These are phyloP conservation scores for Ailanthus altissimus DNA, from an alignment of 345 rosid genomes.

Conservation along the genomic window DNA sequence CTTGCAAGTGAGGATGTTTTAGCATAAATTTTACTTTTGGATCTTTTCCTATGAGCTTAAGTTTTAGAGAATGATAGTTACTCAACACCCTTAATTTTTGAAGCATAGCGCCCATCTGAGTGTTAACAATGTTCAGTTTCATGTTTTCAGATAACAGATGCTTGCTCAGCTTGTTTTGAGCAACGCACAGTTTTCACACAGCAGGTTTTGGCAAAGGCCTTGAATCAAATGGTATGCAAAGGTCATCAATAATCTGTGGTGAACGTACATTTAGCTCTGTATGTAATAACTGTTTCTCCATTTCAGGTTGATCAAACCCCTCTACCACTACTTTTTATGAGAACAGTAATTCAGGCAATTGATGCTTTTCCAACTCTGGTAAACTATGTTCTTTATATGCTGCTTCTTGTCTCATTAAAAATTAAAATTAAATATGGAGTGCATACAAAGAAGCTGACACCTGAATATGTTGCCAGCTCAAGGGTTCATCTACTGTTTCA, in stretches of 20 bases:
- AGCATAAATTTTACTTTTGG: not conserved
- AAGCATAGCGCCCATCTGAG: not conserved
- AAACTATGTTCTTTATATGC: slow-evolving; percentile 24
- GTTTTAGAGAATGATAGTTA: not conserved
- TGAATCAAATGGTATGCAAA: slow-evolving; percentile 79
- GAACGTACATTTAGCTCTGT: not conserved
- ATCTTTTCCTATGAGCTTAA: not conserved
- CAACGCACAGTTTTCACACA: slow-evolving; percentile 95
- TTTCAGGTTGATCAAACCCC: slow-evolving; percentile 92
- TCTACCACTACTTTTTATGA: slow-evolving; percentile 91
- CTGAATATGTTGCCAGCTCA: not conserved
- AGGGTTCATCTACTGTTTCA: not conserved
- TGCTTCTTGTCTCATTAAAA: not conserved
- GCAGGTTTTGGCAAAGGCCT: slow-evolving; percentile 95
- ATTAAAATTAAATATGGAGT: not conserved
- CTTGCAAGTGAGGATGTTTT: not conserved
- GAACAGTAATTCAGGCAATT: slow-evolving; percentile 96
- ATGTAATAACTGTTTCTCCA: slow-evolving; percentile 15
- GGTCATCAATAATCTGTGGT: slow-evolving; percentile 5
- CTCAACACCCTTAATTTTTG: not conserved
- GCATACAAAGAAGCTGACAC: not conserved
- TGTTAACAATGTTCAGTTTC: slow-evolving; percentile 9
- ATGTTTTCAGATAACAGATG: slow-evolving; percentile 79
- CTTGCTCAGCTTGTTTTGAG: slow-evolving; percentile 95
- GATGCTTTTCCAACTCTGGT: slow-evolving; percentile 97